Evolutionary conservation across 202 grass and related monocot species (phyloP).

Genomic region (Alloteropsis angusta): DNA sequence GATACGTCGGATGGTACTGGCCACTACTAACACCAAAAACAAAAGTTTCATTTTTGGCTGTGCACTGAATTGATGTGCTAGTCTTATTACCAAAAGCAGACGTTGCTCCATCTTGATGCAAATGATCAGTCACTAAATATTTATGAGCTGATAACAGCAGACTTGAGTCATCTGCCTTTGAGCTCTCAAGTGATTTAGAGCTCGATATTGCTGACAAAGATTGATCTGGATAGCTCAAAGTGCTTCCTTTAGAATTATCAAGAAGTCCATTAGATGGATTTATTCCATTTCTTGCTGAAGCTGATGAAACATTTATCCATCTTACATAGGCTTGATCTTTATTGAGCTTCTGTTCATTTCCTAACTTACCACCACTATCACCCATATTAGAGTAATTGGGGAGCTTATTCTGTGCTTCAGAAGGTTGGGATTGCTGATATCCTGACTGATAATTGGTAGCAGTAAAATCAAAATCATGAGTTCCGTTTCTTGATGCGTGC

Average conservation of each 20-base stretch:
- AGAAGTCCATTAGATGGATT: conserved; percentile 9
- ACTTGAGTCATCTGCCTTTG: conserved; percentile 13
- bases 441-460: not conserved
- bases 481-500: not conserved
- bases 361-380: conserved; percentile 22
- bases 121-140: not conserved
- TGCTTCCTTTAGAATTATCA: conserved; percentile 14
- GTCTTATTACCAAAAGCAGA: conserved; percentile 31
- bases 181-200: conserved; percentile 24
- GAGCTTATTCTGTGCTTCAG: conserved; percentile 18
- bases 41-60: conserved; percentile 11
- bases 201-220: conserved; percentile 17
- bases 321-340: conserved; percentile 20
- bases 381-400: conserved; percentile 19
- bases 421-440: conserved; percentile 23
- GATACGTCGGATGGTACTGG: conserved; percentile 18
- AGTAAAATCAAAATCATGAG: not conserved
- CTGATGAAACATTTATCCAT: conserved; percentile 17
- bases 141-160: not conserved
- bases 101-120: conserved; percentile 26
- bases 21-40: conserved; percentile 27
- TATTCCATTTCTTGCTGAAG: conserved; percentile 26
- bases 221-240: conserved; percentile 22
- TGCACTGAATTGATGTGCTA: conserved; percentile 18
- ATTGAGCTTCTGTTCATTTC: conserved; percentile 31